phyloP scores from a whole-genome alignment of 805 yeast species.

The Vanderwaltozyma polyspora region DNA sequence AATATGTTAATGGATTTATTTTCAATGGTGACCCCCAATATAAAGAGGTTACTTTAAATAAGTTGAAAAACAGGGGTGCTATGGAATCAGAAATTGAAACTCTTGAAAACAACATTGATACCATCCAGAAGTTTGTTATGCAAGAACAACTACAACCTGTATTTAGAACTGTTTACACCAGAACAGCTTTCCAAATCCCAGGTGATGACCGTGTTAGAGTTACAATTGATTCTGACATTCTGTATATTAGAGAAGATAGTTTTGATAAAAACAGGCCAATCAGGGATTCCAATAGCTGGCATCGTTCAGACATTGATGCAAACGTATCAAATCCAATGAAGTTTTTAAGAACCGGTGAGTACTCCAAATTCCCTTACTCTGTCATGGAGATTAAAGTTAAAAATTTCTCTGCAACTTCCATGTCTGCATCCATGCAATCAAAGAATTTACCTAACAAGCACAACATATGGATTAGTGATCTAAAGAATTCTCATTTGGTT shows the following conservation, averaged over 20 bases:
- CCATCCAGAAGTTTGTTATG: constrained; percentile 50
- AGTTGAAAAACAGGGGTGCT: constrained; percentile 53
- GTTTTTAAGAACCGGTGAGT: constrained; percentile 78
- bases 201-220: constrained; percentile 91
- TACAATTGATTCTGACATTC: constrained; percentile 78
- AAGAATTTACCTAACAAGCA: constrained; percentile 37
- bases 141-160: constrained; percentile 71
- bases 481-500: constrained; percentile 71
- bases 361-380: constrained; percentile 67
- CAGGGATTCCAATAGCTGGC: constrained; percentile 85
- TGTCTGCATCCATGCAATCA: constrained; percentile 16
- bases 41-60: constrained; percentile 43
- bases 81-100: constrained; percentile 41
- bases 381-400: constrained; percentile 78
- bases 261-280: constrained; percentile 79
- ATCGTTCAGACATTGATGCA: constrained; percentile 81
- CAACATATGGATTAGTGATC: constrained; percentile 74
- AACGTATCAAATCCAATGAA: constrained; percentile 57
- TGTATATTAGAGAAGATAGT: constrained; percentile 82
- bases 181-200: constrained; percentile 96
- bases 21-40: constrained; percentile 35
- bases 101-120: constrained; percentile 43
- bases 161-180: constrained; percentile 72
- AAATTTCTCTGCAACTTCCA: constrained; percentile 30
- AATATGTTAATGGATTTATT: constrained; percentile 66